Percentiles rank a stretch among this genome's conserved stretches.
Conservation (phyloP, 2,329 filamentous ascomycete species). For the Chrysosporium keratinophilum region DNA sequence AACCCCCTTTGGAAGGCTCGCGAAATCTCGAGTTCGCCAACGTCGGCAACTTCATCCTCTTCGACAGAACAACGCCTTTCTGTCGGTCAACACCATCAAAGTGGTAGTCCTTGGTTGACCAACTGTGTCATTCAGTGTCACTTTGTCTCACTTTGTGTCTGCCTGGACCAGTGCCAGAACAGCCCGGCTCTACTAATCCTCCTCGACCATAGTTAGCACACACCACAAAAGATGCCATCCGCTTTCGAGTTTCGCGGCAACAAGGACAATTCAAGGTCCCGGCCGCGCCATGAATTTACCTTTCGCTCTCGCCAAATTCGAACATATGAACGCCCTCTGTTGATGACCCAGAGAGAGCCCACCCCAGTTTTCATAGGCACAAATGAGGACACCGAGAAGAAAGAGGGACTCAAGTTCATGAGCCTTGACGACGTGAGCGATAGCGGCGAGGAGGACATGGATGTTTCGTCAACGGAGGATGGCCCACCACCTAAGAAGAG, state of each 20-base stretch:
- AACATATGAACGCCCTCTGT: conserved; percentile 31
- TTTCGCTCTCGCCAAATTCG: conserved; percentile 31
- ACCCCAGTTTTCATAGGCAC: conserved; percentile 29
- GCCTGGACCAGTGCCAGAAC: no score
- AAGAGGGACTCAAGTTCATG: conserved; percentile 27
- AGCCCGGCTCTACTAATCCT: background rate
- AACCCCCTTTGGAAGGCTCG: background rate
- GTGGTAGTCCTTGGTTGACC: background rate
- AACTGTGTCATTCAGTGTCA: background rate
- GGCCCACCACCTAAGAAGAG: conserved; percentile 30
- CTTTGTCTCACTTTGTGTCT: no score
- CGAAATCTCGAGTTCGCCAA: background rate
- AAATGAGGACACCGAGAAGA: conserved; percentile 19
- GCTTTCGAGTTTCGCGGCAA: conserved; percentile 29
- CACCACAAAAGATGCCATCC: conserved; percentile 18
- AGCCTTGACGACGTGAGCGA: conserved; percentile 34
- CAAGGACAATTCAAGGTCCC: conserved; percentile 19
- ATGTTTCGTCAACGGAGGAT: conserved; percentile 32
- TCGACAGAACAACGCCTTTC: background rate
- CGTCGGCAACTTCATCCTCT: background rate
- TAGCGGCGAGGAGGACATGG: conserved; percentile 39
- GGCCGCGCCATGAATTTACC: conserved; percentile 30
- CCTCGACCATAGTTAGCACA: background rate
- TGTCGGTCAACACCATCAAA: background rate
- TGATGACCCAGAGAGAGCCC: conserved; percentile 26